These are phyloP conservation scores for Cercospora sesami DNA, from an alignment of 2,329 filamentous ascomycete genomes.

Conservation along the genomic window DNA sequence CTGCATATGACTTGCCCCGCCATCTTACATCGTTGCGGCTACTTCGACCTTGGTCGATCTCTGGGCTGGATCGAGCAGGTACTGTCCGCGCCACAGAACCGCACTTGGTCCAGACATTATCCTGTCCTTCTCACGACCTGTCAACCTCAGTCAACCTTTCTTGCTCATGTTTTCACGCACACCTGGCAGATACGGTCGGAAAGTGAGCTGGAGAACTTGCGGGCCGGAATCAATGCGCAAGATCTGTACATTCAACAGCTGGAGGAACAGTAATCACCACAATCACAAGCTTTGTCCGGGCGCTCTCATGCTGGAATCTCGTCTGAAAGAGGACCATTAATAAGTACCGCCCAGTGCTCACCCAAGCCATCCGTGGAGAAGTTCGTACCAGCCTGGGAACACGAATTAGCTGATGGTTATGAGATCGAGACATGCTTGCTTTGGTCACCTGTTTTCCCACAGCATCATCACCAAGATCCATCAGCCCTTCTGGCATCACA, in stretches of 20 bases:
- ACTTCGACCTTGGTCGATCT: not conserved
- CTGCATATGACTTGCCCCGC: not conserved
- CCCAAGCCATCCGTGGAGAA: slow-evolving; percentile 6
- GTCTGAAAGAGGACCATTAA: slow-evolving; percentile 8
- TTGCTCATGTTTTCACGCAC: too few species aligned
- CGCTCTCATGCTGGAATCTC: slow-evolving; percentile 2
- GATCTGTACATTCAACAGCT: not conserved
- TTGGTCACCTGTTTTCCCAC: not conserved
- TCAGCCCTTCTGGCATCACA: slow-evolving; percentile 9
- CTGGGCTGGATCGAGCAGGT: not conserved
- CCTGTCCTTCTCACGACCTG: too few species aligned
- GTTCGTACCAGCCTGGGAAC: not conserved
- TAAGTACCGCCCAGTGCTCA: slow-evolving; percentile 9
- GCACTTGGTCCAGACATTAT: too few species aligned
- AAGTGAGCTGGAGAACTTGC: not conserved
- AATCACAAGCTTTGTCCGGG: not conserved
- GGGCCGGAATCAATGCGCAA: not conserved
- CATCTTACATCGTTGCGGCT: not conserved
- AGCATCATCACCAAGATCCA: slow-evolving; percentile 8
- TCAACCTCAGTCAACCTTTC: too few species aligned
- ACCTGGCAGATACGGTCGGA: not conserved
- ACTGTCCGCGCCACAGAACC: too few species aligned
- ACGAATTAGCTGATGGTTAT: not conserved
- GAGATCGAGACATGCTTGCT: too few species aligned
- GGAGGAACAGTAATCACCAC: not conserved